These are phyloP conservation scores for Calonectria multiphialidica DNA, from an alignment of 2,329 filamentous ascomycete species.

Conservation along the genomic window DNA sequence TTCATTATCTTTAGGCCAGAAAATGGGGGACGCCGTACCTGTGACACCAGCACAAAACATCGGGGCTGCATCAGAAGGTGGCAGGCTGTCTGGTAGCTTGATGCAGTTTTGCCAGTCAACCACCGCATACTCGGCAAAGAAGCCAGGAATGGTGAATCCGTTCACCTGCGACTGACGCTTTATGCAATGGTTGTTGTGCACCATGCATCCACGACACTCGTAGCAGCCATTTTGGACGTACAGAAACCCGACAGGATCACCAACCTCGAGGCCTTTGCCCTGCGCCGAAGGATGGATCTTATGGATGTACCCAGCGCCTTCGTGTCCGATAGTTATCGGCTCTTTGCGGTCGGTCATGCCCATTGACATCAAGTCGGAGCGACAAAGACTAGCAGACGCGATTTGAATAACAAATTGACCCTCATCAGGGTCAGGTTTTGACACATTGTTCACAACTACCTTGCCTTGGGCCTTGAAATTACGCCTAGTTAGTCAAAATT, in stretches of 20 bases:
- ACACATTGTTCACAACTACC: background rate
- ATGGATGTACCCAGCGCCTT: background rate
- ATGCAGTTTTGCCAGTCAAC: slow-evolving; percentile 3
- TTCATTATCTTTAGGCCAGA: rapidly evolving
- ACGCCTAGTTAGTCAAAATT: background rate
- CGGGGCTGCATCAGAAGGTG: background rate
- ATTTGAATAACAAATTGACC: background rate
- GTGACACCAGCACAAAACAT: background rate
- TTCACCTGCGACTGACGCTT: slow-evolving; percentile 3
- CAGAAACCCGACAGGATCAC: background rate
- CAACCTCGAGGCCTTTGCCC: background rate
- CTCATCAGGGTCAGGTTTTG: background rate
- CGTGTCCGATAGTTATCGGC: background rate
- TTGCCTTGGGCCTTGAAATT: background rate
- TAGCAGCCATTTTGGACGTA: background rate
- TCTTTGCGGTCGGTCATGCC: background rate
- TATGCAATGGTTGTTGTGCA: background rate
- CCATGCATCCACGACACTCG: background rate
- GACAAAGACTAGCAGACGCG: background rate
- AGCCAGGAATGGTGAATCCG: background rate
- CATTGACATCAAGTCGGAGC: background rate
- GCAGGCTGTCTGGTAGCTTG: background rate
- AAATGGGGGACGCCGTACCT: background rate
- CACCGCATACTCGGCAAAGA: background rate
- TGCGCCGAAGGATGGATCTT: background rate